A percentile compares a stretch with the other conserved stretches of the same genome.
phyloP scores from a whole-genome alignment of 2,329 filamentous ascomycete species.

The Kalmusia sp. region DNA sequence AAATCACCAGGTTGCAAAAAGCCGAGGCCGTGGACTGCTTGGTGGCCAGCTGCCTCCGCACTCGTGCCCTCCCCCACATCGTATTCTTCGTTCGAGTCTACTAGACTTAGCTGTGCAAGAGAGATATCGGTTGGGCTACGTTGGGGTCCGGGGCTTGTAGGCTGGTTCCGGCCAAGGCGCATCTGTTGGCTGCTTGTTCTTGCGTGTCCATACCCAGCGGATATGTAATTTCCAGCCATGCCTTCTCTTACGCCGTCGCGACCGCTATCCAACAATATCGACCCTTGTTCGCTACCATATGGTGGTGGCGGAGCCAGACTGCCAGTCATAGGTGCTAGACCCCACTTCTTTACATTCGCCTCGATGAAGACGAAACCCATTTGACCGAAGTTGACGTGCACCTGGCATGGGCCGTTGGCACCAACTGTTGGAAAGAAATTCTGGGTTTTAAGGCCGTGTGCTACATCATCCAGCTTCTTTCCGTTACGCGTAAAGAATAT shows the following conservation, averaged over 20 bases:
- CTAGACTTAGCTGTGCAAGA: conserved; percentile 80
- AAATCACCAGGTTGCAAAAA: conserved; percentile 46
- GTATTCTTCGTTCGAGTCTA: conserved; percentile 62
- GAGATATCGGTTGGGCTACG: conserved; percentile 96
- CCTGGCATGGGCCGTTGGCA: conserved; percentile 87
- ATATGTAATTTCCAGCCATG: conserved; percentile 56
- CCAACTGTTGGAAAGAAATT: conserved; percentile 99
- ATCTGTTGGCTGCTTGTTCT: conserved; percentile 81
- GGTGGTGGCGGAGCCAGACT: conserved; percentile 94
- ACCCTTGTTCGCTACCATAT: conserved; percentile 96
- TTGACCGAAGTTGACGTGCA: conserved; percentile 98
- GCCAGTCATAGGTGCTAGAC: conserved; percentile 92
- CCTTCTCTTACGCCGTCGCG: conserved; percentile 61
- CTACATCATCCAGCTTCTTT: conserved; percentile 94
- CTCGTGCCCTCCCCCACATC: conserved; percentile 78
- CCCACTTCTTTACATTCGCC: conserved; percentile 99
- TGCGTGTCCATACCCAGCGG: conserved; percentile 64
- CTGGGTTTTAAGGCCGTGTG: conserved; percentile 88
- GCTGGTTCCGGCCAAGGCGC: conserved; percentile 68
- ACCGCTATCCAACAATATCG: conserved; percentile 90
- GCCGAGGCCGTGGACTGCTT: conserved; percentile 37
- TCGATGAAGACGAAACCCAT: conserved; percentile 99
- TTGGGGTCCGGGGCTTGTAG: conserved; percentile 86
- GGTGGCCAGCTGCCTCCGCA: conserved; percentile 32
- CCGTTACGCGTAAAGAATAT: conserved; percentile 99